phyloP scores from a whole-genome alignment of 306 rosid genomes.

The Purshia tridentata region DNA sequence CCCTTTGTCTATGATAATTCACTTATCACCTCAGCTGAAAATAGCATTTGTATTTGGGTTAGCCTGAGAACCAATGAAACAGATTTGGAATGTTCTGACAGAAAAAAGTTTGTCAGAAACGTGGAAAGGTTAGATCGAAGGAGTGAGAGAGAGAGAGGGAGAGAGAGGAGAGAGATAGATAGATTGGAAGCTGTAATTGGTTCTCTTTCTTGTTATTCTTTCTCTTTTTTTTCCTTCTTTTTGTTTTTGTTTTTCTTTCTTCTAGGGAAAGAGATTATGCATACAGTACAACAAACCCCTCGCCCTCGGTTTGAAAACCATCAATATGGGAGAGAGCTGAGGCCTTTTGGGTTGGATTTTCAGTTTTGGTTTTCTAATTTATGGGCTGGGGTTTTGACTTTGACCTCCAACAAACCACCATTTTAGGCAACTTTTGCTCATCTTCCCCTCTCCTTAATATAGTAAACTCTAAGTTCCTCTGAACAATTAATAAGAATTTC shows the following conservation, averaged over 20 bases:
- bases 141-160: neutral
- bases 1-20: conserved; percentile 13
- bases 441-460: conserved; percentile 39
- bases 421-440: conserved; percentile 66
- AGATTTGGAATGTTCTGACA: conserved; percentile 41
- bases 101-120: conserved; percentile 27
- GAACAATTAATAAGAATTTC: neutral
- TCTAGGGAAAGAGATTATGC: conserved; percentile 41
- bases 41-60: neutral
- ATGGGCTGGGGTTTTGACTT: conserved; percentile 71
- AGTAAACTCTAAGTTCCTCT: conserved; percentile 24
- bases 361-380: conserved; percentile 53
- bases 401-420: conserved; percentile 72
- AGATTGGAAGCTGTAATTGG: conserved; percentile 29
- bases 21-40: conserved; percentile 14
- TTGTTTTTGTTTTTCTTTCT: conserved; percentile 12
- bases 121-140: conserved; percentile 14
- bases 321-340: conserved; percentile 26
- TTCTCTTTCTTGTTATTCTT: conserved; percentile 23
- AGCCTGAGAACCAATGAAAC: conserved; percentile 17
- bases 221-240: conserved; percentile 9
- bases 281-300: conserved; percentile 39
- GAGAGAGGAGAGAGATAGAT: conserved; percentile 16
- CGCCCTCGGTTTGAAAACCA: conserved; percentile 44
- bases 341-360: conserved; percentile 47